Percentiles rank a stretch among this genome's conserved stretches.
phyloP scores from a whole-genome alignment of 257 asterid genomes.

The Solanum rostratum region DNA sequence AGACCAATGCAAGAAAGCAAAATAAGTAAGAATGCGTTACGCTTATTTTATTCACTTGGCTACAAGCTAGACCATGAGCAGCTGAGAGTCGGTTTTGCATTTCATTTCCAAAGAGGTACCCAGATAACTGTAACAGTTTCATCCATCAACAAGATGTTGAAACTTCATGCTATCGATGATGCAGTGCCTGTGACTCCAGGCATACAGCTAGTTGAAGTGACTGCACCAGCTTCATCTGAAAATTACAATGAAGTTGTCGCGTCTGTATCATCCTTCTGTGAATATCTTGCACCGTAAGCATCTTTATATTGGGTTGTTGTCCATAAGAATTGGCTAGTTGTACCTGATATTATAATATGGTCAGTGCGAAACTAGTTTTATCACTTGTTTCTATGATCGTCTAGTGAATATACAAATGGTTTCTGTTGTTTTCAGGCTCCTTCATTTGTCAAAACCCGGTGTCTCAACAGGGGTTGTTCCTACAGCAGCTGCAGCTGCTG shows the following conservation, averaged over 20 bases:
- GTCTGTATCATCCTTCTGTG: conserved; percentile 73
- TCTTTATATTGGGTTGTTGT: not conserved
- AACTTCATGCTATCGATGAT: conserved; percentile 81
- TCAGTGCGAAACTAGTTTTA: not conserved
- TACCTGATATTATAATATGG: not conserved
- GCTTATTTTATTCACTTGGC: conserved; percentile 72
- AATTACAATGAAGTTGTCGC: conserved; percentile 74
- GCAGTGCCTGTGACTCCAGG: conserved; percentile 91
- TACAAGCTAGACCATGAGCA: conserved; percentile 87
- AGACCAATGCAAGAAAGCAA: conserved; percentile 78
- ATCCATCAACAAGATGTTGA: conserved; percentile 85
- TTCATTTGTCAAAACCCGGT: conserved; percentile 87
- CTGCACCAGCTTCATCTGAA: conserved; percentile 87
- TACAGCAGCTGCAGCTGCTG: conserved; percentile 96
- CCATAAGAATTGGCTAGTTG: not conserved
- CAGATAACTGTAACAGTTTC: conserved; percentile 75
- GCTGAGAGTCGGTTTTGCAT: conserved; percentile 77
- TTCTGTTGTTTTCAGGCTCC: conserved; percentile 47
- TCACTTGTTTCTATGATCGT: not conserved
- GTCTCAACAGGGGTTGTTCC: conserved; percentile 78
- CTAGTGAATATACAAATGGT: not conserved
- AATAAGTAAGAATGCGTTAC: conserved; percentile 78
- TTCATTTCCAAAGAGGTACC: conserved; percentile 80
- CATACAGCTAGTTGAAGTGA: conserved; percentile 89
- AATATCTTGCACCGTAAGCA: conserved; percentile 98